phyloP scores from a whole-genome alignment of 1,284 basidiomycete genomes.

The Boletus semigastroideus region DNA sequence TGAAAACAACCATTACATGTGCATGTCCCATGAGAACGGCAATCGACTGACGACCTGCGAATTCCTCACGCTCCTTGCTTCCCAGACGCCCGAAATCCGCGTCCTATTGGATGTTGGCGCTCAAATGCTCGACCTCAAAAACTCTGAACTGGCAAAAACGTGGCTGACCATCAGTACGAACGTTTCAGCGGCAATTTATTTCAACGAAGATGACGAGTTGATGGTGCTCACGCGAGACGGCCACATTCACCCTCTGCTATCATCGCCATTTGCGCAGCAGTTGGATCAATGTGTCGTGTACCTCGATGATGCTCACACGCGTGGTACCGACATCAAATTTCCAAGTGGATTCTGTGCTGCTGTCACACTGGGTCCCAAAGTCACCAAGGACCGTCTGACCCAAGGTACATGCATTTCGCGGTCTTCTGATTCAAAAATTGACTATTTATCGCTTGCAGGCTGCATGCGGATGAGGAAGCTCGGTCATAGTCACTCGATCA shows the following conservation, averaged over 20 bases:
- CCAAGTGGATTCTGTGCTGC: slow-evolving; percentile 45
- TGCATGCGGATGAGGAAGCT: slow-evolving; percentile 54
- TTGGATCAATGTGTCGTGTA: slow-evolving; percentile 49
- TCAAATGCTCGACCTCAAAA: slow-evolving; percentile 52
- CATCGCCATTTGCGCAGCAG: slow-evolving; percentile 44
- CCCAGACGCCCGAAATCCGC: slow-evolving; percentile 37
- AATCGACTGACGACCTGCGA: slow-evolving; percentile 27
- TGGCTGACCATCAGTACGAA: slow-evolving; percentile 40
- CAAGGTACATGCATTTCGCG: slow-evolving; percentile 40
- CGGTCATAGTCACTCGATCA: slow-evolving; percentile 47
- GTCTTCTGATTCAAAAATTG: neutral
- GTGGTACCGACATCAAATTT: slow-evolving; percentile 56
- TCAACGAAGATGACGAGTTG: slow-evolving; percentile 45
- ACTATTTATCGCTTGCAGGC: slow-evolving; percentile 24
- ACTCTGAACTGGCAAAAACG: slow-evolving; percentile 37
- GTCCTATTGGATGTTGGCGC: slow-evolving; percentile 56
- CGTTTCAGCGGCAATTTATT: slow-evolving; percentile 46
- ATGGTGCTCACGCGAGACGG: slow-evolving; percentile 43
- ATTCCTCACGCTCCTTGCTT: slow-evolving; percentile 37
- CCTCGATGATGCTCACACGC: slow-evolving; percentile 57
- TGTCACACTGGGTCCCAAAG: slow-evolving; percentile 52
- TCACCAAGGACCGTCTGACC: slow-evolving; percentile 52
- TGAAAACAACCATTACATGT: slow-evolving; percentile 44
- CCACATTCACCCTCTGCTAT: slow-evolving; percentile 36
- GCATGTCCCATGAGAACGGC: slow-evolving; percentile 21